A percentile compares a stretch with the other conserved stretches of the same genome.
Evolutionary conservation across 371 early-diverging fungal species (phyloP).

Genomic region (Lichtheimia ramosa): DNA sequence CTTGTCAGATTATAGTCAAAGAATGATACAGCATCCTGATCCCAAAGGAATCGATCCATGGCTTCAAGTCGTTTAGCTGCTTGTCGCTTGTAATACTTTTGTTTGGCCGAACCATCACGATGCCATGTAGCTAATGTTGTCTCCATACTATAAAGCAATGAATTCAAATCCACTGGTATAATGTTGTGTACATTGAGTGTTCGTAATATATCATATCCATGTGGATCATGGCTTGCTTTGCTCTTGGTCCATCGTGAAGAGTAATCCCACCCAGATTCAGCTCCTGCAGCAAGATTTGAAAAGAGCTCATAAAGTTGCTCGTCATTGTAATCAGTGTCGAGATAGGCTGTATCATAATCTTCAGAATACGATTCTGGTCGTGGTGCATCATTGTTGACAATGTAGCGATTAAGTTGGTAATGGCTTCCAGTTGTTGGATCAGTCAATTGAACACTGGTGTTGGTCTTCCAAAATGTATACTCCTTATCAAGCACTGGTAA

Average conservation of each 20-base stretch:
- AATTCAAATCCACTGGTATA: conserved; percentile 87
- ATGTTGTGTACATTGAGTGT: conserved; percentile 60
- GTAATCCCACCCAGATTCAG: conserved; percentile 94
- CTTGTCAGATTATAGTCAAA: conserved; percentile 58
- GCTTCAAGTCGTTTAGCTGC: conserved; percentile 43
- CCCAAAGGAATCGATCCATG: conserved; percentile 54
- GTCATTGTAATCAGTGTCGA: conserved; percentile 23
- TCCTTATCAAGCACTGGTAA: conserved; percentile 65
- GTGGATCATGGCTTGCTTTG: conserved; percentile 17
- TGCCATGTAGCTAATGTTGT: conserved; percentile 56
- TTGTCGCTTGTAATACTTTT: conserved; percentile 29
- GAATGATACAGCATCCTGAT: conserved; percentile 41
- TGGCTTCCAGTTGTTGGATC: not conserved
- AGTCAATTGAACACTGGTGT: conserved; percentile 48
- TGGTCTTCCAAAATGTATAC: conserved; percentile 65
- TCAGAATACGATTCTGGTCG: conserved; percentile 81
- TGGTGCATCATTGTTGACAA: conserved; percentile 60
- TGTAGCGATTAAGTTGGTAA: conserved; percentile 56
- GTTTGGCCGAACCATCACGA: not conserved
- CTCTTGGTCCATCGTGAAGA: conserved; percentile 69
- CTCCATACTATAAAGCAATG: conserved; percentile 79
- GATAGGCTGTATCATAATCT: conserved; percentile 65
- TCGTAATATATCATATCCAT: conserved; percentile 38
- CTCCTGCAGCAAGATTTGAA: conserved; percentile 75
- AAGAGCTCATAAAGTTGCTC: conserved; percentile 45